Evolutionary conservation across 2,329 filamentous ascomycete genomes (phyloP), one percentile per base, ranked within the genome.

Genomic region (Coniochaeta ligniaria): DNA sequence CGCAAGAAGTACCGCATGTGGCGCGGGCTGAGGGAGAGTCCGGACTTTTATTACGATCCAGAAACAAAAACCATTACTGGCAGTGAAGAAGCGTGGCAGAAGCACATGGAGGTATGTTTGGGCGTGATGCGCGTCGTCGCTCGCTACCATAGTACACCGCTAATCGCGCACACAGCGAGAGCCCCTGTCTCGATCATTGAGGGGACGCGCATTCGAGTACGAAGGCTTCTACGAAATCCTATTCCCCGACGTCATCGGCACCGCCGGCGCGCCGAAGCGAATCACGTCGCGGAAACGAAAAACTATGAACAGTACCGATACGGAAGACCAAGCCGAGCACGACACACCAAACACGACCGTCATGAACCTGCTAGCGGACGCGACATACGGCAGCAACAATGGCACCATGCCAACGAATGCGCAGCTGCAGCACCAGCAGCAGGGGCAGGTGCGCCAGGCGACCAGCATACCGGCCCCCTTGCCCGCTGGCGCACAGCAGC

Each of bases 1-100:
- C 78, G 83, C 58, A 86, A 86, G 71, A 82, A 83, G 66, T 86
- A 85, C 63, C 80, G 83, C n/a, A 73, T 85, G 59, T 86, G 83
- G 83, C 74, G 83, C 20, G 82, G 83, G 24, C 70, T 86, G 65
- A 75, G 83, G 26, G 83, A 85, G 68, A 78, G 86, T 61, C 78
- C 80, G 2, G 80, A 83, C 14, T 86, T 86, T 61, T 69, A 77
- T 3, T 86, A 85, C 66, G 82, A 83, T 63, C 72, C 76, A 6
- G 69, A 72, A 26, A 76, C 78, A 11, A 75, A 75, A 64, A 83
- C 77, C 17, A 81, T 86, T 33, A 81, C 78, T 12, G 83, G 80
- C 7, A 79, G 76, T 33, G 83, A 86, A 56, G 82, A 85, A 38
- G 81, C 80, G 2, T 86, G 83, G 83, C 73, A 72, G 64, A 74